Evolutionary conservation across 1,284 basidiomycete genomes (phyloP).

Genomic region (Amylostereum chailletii): DNA sequence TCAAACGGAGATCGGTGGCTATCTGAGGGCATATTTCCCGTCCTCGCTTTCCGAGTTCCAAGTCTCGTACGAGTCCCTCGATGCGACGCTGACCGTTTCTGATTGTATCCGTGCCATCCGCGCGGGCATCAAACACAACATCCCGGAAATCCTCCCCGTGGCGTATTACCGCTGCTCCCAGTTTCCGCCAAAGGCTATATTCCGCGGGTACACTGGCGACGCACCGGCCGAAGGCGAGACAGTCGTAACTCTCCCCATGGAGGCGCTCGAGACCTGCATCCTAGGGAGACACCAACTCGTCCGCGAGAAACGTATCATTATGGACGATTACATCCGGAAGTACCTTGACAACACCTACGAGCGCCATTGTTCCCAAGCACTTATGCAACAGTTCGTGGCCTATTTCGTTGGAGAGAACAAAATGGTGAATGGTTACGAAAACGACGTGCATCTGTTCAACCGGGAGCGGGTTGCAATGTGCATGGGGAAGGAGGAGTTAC

Average conservation of each 20-base stretch:
- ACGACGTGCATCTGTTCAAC: neutral
- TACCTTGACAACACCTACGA: too few species aligned
- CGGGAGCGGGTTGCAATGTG: neutral
- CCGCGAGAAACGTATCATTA: neutral
- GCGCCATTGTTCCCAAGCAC: too few species aligned
- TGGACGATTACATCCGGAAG: neutral
- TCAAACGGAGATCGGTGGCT: neutral
- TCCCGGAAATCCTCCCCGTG: neutral
- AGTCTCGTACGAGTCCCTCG: neutral
- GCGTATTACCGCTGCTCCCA: neutral
- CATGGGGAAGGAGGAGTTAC: neutral
- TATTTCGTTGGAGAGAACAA: neutral
- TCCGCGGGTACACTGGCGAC: neutral
- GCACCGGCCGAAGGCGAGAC: neutral
- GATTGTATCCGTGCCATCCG: neutral
- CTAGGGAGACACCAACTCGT: neutral
- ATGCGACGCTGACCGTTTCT: neutral
- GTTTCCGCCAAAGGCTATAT: too few species aligned
- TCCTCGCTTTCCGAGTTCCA: neutral
- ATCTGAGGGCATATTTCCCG: neutral
- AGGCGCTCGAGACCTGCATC: too few species aligned
- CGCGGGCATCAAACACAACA: neutral
- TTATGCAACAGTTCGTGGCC: neutral
- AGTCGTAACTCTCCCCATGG: neutral
- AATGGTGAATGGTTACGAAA: neutral